phyloP scores from a whole-genome alignment of 768 basidiomycete genomes.

The Pisolithus microcarpus region DNA sequence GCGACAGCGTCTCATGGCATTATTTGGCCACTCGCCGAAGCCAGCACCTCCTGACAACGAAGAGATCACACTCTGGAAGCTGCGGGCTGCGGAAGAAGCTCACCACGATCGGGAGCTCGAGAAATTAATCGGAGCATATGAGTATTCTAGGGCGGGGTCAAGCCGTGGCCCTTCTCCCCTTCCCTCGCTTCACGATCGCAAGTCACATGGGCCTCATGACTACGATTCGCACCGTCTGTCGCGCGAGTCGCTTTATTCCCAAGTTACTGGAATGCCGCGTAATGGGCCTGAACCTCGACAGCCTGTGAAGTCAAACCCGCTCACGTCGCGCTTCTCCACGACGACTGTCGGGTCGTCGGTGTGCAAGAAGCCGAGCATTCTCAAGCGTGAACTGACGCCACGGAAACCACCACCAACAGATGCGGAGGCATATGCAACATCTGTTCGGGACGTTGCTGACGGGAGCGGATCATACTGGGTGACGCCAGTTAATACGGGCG shows the following conservation, averaged over 20 bases:
- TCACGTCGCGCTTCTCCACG: conserved; percentile 43
- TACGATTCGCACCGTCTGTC: conserved; percentile 30
- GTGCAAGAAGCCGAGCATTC: conserved; percentile 24
- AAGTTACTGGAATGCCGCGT: conserved; percentile 57
- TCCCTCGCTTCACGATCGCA: conserved; percentile 30
- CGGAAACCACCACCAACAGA: conserved; percentile 37
- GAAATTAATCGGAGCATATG: conserved; percentile 42
- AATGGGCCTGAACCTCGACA: conserved; percentile 65
- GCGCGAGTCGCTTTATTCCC: conserved; percentile 56
- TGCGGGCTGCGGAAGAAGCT: conserved; percentile 46
- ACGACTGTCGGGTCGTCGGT: conserved; percentile 37
- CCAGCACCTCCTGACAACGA: conserved; percentile 28
- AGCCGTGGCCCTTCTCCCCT: conserved; percentile 36
- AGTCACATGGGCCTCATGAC: conserved; percentile 16
- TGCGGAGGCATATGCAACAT: conserved; percentile 53
- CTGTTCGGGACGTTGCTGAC: conserved; percentile 33
- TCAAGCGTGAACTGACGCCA: conserved; percentile 19
- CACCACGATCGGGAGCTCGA: conserved; percentile 44
- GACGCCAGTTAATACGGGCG: conserved; percentile 37
- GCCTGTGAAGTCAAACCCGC: conserved; percentile 47
- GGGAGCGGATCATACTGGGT: conserved; percentile 37
- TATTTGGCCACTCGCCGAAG: conserved; percentile 44
- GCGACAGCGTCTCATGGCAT: conserved; percentile 48
- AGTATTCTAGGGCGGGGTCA: conserved; percentile 37
- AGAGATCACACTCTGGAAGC: conserved; percentile 45